Conservation (phyloP, 2,329 filamentous ascomycete species). For the Rosellinia necatrix region DNA sequence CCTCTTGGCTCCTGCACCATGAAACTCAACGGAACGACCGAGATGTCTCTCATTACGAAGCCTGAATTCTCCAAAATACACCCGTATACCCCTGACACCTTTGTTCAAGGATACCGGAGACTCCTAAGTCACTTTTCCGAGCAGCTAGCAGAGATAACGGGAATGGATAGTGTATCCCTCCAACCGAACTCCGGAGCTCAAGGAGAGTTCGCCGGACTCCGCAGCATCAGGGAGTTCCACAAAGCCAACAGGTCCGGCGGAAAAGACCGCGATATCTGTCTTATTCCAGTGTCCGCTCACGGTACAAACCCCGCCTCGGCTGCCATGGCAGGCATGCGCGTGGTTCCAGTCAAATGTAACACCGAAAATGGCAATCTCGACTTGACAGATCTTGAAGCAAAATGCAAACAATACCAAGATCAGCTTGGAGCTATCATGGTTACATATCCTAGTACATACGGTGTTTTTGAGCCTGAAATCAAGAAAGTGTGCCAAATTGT, state of each 20-base stretch:
- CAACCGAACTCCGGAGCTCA: slow-evolving; percentile 97
- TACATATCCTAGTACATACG: slow-evolving; percentile 93
- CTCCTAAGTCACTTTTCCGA: slow-evolving; percentile 75
- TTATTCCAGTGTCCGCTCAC: slow-evolving; percentile 94
- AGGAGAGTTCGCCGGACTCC: slow-evolving; percentile 89
- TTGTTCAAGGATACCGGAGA: slow-evolving; percentile 68
- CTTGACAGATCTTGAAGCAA: slow-evolving; percentile 80
- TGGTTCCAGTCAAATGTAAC: slow-evolving; percentile 91
- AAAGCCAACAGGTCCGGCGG: slow-evolving; percentile 65
- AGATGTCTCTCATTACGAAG: slow-evolving; percentile 87
- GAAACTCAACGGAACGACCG: slow-evolving; percentile 93
- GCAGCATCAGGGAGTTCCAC: slow-evolving; percentile 84
- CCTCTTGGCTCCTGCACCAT: slow-evolving; percentile 96
- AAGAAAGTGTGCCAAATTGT: slow-evolving; percentile 85
- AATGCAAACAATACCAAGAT: slow-evolving; percentile 85
- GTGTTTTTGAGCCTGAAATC: slow-evolving; percentile 89
- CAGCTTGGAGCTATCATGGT: slow-evolving; percentile 94
- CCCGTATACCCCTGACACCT: slow-evolving; percentile 71
- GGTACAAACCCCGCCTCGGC: slow-evolving; percentile 95
- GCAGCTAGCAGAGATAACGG: slow-evolving; percentile 82
- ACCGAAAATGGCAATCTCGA: slow-evolving; percentile 86
- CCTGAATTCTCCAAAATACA: slow-evolving; percentile 79
- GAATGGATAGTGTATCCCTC: slow-evolving; percentile 85
- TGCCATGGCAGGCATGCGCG: slow-evolving; percentile 93
- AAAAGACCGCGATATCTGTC: slow-evolving; percentile 83